A percentile compares a stretch with the other conserved stretches of the same genome.
phyloP scores from a whole-genome alignment of 2,329 filamentous ascomycete species.

The Byssochlamys sp. region DNA sequence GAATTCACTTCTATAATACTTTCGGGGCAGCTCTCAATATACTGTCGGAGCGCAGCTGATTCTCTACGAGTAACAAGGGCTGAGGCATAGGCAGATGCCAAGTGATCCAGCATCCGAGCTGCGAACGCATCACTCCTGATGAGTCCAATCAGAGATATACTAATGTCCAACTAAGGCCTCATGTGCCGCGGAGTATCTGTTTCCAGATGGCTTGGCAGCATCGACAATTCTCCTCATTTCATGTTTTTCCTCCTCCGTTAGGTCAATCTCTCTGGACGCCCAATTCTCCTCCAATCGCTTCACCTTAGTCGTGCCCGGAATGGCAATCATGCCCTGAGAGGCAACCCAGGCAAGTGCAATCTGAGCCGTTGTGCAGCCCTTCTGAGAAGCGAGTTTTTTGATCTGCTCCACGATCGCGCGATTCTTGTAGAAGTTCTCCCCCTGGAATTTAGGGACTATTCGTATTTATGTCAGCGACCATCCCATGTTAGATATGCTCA shows the following conservation, averaged over 20 bases:
- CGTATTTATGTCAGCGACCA: too few species aligned
- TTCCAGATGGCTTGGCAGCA: constrained; percentile 27
- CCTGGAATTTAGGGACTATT: constrained; percentile 26
- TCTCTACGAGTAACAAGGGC: too few species aligned
- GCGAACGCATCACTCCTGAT: too few species aligned
- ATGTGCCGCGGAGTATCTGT: constrained; percentile 18
- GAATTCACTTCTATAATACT: too few species aligned
- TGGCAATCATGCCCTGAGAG: constrained; percentile 36
- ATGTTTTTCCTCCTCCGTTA: constrained; percentile 29
- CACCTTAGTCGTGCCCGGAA: constrained; percentile 38
- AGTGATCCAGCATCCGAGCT: too few species aligned
- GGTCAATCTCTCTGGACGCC: constrained; percentile 26
- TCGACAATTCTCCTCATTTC: constrained; percentile 34
- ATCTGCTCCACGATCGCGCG: constrained; percentile 34
- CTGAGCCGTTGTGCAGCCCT: constrained; percentile 26
- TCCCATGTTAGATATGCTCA: too few species aligned
- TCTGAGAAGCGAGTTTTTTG: constrained; percentile 29
- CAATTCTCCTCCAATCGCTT: constrained; percentile 33
- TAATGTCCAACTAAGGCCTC: too few species aligned
- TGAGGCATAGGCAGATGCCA: too few species aligned
- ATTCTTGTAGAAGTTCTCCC: constrained; percentile 40
- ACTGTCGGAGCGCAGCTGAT: too few species aligned
- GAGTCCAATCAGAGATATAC: too few species aligned
- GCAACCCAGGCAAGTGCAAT: constrained; percentile 34
- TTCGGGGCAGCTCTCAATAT: too few species aligned